Evolutionary conservation across 495 filamentous ascomycete genomes (phyloP), one percentile per base, ranked within the genome.

Genomic region (Penicillium steckii): DNA sequence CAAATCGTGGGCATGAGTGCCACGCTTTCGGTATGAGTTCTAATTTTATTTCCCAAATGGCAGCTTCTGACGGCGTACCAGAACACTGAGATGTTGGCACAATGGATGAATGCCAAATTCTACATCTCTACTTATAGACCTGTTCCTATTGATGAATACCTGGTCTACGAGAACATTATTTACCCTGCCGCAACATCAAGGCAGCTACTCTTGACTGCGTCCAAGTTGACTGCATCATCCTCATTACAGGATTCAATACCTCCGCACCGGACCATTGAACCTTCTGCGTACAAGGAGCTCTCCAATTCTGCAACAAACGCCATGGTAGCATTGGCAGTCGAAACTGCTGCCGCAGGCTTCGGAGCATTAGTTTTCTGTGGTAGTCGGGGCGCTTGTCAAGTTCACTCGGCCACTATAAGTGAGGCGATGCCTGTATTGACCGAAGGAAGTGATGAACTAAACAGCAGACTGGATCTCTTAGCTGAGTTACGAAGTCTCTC

Each of bases 1-100:
- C 89, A 94, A 56, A 83, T 94, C 21, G 74, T 92, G 46, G 89
- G 85, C 51, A 92, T 92, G 89, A 91, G 89, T 52, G 89, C 89
- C 13, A 92, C 89, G 2, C 66, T 92, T 26, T 83, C 84, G 37
- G 85, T 89, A 70, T 46, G 78, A 52, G 8, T n/a, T 10, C 40
- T 9, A 10, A 23, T 37, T 37, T 17, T 8, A 9, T 26, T 10
- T 15, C 10, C 3, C 9, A 15, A 21, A 35, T n/a, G 37, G 38
- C 18, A 12, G 19, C 21, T 23, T 38, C 63, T 71, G 49, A 71
- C 41, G n/a, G 1, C 4, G 9, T 1, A 21, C 10, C 43, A 90
- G 86, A 91, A 92, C 50, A 84, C 84, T 3, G 70, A 82, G 25
- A 58, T 86, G 44, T 67, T 92, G 12, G 86, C 87, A 15, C 72